A percentile compares a stretch with the other conserved stretches of the same genome.
Conservation (phyloP, 345 rosid genomes). For the Hevea brasiliensis region DNA sequence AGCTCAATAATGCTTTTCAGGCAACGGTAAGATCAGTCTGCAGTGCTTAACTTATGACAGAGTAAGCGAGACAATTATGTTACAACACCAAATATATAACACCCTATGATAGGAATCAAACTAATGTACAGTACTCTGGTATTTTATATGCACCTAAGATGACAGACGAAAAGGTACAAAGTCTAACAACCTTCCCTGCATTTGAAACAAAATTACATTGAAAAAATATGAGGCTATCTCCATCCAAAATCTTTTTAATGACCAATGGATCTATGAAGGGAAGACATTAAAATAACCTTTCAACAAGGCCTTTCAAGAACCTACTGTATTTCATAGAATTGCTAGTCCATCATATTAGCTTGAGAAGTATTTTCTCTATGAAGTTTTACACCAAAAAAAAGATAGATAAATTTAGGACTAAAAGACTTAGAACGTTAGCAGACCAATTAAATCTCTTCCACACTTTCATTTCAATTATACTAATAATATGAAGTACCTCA, state of each 20-base stretch:
- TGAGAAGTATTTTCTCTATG: neutral
- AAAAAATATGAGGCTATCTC: neutral
- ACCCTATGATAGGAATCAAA: no score
- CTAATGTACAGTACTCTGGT: no score
- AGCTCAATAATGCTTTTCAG: neutral
- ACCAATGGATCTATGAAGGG: no score
- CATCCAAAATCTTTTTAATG: neutral
- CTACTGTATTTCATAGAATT: neutral
- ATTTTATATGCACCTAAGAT: no score
- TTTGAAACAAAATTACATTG: neutral
- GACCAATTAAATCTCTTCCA: neutral
- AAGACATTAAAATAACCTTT: no score
- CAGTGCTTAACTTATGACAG: neutral
- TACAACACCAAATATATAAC: no score
- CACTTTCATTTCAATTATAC: slow-evolving; percentile 4
- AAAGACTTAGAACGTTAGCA: no score
- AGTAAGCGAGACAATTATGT: no score
- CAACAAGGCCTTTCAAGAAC: neutral
- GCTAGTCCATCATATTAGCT: neutral
- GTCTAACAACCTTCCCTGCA: neutral
- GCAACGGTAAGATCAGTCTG: neutral
- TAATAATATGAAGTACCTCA: slow-evolving; percentile 54
- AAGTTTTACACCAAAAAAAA: neutral
- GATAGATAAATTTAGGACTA: neutral
- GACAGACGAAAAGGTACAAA: no score